phyloP scores from a whole-genome alignment of 306 rosid species.

The Alnus rubra region DNA sequence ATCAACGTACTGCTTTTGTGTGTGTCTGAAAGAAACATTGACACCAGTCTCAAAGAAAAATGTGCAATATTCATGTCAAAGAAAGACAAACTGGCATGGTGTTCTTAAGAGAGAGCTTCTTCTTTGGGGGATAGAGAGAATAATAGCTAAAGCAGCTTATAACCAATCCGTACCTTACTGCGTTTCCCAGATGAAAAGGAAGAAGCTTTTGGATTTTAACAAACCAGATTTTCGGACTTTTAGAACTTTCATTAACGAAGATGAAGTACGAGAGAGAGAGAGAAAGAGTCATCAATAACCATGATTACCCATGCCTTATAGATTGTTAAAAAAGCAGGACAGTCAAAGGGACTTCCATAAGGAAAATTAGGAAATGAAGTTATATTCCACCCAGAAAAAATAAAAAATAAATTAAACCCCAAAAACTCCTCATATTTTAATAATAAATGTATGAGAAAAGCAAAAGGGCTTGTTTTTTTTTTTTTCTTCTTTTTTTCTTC shows the following conservation, averaged over 20 bases:
- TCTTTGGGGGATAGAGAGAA: not conserved
- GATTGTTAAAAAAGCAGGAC: not conserved
- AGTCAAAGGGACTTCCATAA: not conserved
- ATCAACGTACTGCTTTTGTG: not conserved
- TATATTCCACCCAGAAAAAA: not conserved
- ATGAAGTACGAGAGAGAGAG: not conserved
- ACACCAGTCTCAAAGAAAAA: not conserved
- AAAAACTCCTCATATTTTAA: not conserved
- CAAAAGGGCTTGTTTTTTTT: not conserved
- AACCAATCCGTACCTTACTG: not conserved
- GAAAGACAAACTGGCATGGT: not conserved
- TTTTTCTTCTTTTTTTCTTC: not conserved
- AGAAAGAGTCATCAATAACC: not conserved
- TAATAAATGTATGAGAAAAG: constrained; percentile 12
- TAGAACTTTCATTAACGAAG: not conserved
- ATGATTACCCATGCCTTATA: not conserved
- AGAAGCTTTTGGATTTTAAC: not conserved
- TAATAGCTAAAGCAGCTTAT: not conserved
- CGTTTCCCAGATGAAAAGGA: not conserved
- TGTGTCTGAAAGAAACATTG: not conserved
- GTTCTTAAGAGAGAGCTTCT: not conserved
- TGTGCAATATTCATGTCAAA: not conserved
- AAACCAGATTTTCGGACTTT: not conserved
- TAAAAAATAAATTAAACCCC: not conserved
- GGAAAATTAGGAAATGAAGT: not conserved